Base-by-base conservation (phyloP, 176 grass and related monocot species). In the Canna indica region DNA sequence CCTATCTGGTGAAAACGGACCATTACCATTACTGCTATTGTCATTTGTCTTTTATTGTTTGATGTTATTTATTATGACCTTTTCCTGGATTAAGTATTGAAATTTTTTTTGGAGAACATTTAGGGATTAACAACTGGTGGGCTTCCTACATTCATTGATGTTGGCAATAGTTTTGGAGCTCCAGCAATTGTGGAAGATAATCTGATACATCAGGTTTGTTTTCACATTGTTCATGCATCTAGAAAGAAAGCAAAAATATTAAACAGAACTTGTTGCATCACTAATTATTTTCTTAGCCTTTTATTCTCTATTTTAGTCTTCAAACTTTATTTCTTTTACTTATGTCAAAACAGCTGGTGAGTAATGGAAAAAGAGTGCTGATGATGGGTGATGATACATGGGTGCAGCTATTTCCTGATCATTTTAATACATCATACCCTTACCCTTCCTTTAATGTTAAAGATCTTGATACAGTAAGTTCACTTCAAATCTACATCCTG, bases 381-480 rank as follows among this genome's bases (percentile, higher is more conserved):
- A 97, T 97, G 93, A 97, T 97, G 93, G 93, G 93, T 47, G 93
- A 97, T 47, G 93, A 97, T 69, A 97, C 93, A 34, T 97, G 88
- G 93, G 83, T 86, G 76, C 88, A 97, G 18, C 73, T 97, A 69
- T 97, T 90, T 80, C 93, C 93, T 69, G 79, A 97, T 41, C 93
- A 97, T 64, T 97, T 97, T 84, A 77, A 91, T 63, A 81, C 83
- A 60, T 97, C 86, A 63, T 92, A 90, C 75, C 93, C 93, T 0
- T 97, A 92, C 63, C 93, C 93, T 73, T 97, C 93, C 70, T 97
- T 97, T 84, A 90, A 97, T 64, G 93, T 97, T 72, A 97, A 97
- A 88, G 93, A 97, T 83, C 93, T 97, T 69, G 81, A 92, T 41
- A 97, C 93, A 39, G 93, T 97, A 90, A 73, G 70, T 36, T 36